Base-by-base conservation (phyloP, 176 grass and related monocot species). In the Eleusine coracana region DNA sequence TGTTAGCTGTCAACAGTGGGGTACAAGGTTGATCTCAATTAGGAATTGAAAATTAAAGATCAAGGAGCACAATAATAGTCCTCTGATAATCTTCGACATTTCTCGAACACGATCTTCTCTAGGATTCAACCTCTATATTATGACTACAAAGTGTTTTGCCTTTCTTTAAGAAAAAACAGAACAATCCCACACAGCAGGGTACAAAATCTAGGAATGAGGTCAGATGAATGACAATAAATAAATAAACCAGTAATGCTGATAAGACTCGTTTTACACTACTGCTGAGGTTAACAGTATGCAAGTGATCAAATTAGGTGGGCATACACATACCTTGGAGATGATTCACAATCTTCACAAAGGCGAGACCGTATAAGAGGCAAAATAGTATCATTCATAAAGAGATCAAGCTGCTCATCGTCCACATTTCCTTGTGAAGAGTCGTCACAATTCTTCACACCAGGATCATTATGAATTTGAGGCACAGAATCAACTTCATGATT, bases 261-360 rank as follows among this genome's bases (percentile, higher is more conserved):
- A 31, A 14, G 31, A 34, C 17, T 58, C 27, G 28, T 59, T 44
- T 73, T 79, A 4, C 18, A 27, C 0, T 41, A 55, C 38, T 59
- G 23, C 17, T 40, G 5, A 50, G 59, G 42, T 54, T 25, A 51
- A 62, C 38, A 80, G 1, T 28, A 77, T 45, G 41, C 66, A 85
- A 54, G 3, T 67, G 55, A 7, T 27, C 71, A 8, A 72, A 52
- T 58, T 68, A 86, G 70, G 60, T 67, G 71, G 66, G 23, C 27
- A 80, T 66, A 77, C 11, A 27, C 82, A 88, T 92, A 99, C 97
- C 93, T 96, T 75, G 85, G 74, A 67, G 94, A 88, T 55, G 87
- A 92, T 84, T 99, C 93, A 78, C 85, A 96, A 61, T 88, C 87
- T 79, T 99, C 97, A 81, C 70, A 75, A 36, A 94, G 60, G 56